These are phyloP conservation scores for Pharnaceum exiguum DNA, from an alignment of 148 eudicot genomes.

Conservation along the genomic window DNA sequence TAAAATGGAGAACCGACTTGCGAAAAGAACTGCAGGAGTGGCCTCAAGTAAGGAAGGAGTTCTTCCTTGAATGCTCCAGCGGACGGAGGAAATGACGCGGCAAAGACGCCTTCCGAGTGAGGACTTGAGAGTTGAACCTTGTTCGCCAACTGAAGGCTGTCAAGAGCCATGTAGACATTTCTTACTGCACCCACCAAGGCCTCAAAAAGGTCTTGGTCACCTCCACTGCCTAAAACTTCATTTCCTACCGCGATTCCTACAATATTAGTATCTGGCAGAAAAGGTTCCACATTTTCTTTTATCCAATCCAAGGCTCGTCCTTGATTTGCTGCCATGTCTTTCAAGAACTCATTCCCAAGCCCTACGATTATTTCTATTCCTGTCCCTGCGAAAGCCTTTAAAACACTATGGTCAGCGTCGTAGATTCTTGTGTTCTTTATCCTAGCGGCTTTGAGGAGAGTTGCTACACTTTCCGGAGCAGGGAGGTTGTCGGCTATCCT, in stretches of 20 bases:
- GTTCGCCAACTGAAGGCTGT: conserved; percentile 28
- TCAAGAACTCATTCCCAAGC: conserved; percentile 48
- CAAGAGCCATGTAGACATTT: conserved; percentile 58
- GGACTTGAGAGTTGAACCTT: conserved; percentile 60
- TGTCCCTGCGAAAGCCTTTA: conserved; percentile 52
- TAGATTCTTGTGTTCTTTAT: conserved; percentile 69
- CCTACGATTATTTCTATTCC: conserved; percentile 63
- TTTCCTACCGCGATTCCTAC: conserved; percentile 80
- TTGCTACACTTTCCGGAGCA: conserved; percentile 55
- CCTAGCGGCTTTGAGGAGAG: conserved; percentile 57
- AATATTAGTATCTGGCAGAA: conserved; percentile 44
- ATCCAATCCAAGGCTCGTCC: conserved; percentile 64
- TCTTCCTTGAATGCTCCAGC: conserved; percentile 63
- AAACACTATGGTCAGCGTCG: conserved; percentile 64
- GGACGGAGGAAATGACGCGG: conserved; percentile 68
- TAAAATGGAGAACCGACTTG: conserved; percentile 60
- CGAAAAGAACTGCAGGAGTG: conserved; percentile 52
- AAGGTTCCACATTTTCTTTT: conserved; percentile 63
- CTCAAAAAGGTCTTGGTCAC: conserved; percentile 50
- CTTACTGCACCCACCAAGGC: conserved; percentile 49
- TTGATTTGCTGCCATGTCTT: conserved; percentile 49
- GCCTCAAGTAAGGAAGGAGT: conserved; percentile 62
- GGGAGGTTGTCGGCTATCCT: conserved; percentile 67
- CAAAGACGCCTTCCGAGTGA: conserved; percentile 72
- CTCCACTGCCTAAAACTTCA: conserved; percentile 46